phyloP scores from a whole-genome alignment of 2,329 filamentous ascomycete species.

The Aureobasidium sp. region DNA sequence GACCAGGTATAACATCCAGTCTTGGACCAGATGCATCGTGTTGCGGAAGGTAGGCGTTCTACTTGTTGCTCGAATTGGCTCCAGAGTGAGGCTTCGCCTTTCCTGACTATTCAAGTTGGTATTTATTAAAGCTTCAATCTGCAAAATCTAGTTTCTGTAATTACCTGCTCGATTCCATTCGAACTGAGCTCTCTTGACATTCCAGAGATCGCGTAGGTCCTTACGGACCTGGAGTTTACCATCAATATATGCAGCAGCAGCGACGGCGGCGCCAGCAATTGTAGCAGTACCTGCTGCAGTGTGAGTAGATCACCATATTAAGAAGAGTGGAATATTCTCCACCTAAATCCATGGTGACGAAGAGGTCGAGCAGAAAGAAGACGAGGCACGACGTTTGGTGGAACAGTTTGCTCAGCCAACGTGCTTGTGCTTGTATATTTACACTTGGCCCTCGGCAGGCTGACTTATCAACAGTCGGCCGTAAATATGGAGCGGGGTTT shows the following conservation, averaged over 20 bases:
- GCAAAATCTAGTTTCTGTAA: not conserved
- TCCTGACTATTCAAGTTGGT: constrained; percentile 31
- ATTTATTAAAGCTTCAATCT: not conserved
- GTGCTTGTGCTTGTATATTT: not conserved
- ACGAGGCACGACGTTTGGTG: not conserved
- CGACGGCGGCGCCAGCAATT: constrained; percentile 23
- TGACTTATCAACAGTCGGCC: constrained; percentile 5
- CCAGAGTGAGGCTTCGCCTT: constrained; percentile 54
- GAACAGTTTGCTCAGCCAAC: not conserved
- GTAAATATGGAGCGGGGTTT: constrained; percentile 13
- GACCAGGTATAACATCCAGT: constrained; percentile 53
- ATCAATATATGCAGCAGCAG: constrained; percentile 55
- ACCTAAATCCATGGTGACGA: constrained; percentile 2
- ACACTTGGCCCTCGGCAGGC: constrained; percentile 2
- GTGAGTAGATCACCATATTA: not conserved
- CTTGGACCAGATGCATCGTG: constrained; percentile 62
- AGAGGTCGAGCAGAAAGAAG: not conserved
- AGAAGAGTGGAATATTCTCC: not conserved
- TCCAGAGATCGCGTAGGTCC: constrained; percentile 48
- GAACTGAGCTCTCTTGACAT: constrained; percentile 37
- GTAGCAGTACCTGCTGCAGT: constrained; percentile 2
- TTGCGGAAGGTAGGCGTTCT: constrained; percentile 27
- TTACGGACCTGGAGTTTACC: constrained; percentile 61
- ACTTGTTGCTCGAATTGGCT: constrained; percentile 54
- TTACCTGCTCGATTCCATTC: constrained; percentile 44